Evolutionary conservation across 345 rosid genomes (phyloP), one percentile per base, ranked within the genome.

Genomic region (Melaleuca quinquenervia): DNA sequence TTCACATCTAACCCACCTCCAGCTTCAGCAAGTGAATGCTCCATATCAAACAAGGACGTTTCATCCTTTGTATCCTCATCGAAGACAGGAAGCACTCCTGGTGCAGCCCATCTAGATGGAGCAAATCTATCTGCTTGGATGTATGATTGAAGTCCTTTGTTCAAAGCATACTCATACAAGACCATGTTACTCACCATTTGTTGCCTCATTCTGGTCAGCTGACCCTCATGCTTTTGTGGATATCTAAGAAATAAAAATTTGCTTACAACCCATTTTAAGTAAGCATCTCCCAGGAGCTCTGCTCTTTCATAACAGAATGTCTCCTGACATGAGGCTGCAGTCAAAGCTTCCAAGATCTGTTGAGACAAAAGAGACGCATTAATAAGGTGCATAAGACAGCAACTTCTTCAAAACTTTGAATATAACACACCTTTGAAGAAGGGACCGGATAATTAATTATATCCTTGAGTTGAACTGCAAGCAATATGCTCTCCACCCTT

Each of bases 71-170:
- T 89, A 82, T 97, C 99, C 90, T 97, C 99, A 44, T 97, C 99
- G 52, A 90, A 97, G 84, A 97, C 98, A 26, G 99, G 99, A 76
- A 96, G 90, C 84, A 97, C 99, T 26, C 99, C 99, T 53, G 99
- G 99, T 87, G 99, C 99, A 83, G 99, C 98, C 99, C 99, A 96
- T 87, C 99, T 92, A 86, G 96, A 96, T 20, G 99, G 99, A 76
- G 99, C 97, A 92, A 97, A 97, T 51, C 99, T 95, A 90, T 97
- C 99, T n/a, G 98, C 99, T 88, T 96, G 99, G 87, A 97, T 97
- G 85, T 94, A 97, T 18, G 99, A 97, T 84, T 96, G 99, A 85
- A 97, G 97, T 80, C 96, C 98, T 89, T 95, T 95, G 29, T 84
- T 91, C 84, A 97, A 88, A 16, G 99, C 98, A 87, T 90, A 92